Percentiles rank a stretch among this genome's conserved stretches.
These are phyloP conservation scores for Gymnopilus dilepis DNA, from an alignment of 768 basidiomycete species.

Conservation along the genomic window DNA sequence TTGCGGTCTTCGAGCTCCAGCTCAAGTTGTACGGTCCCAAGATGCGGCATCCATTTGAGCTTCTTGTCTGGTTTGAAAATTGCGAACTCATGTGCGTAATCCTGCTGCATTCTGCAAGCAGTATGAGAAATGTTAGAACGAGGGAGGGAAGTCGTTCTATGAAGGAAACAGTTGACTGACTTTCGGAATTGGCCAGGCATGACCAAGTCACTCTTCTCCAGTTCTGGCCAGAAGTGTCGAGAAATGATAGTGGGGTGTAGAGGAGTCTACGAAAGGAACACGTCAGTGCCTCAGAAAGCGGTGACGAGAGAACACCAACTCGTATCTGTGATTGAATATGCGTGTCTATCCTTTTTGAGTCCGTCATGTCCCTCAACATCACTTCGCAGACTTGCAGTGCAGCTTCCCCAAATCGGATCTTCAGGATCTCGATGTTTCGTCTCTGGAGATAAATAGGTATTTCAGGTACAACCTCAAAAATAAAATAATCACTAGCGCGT, in stretches of 20 bases:
- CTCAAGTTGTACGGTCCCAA: constrained; percentile 84
- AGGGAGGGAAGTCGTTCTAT: background rate
- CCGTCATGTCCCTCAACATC: constrained; percentile 97
- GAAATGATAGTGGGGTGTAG: constrained; percentile 93
- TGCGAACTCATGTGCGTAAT: constrained; percentile 77
- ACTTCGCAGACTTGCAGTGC: constrained; percentile 96
- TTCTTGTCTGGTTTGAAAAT: constrained; percentile 92
- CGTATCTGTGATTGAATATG: constrained; percentile 77
- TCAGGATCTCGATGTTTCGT: constrained; percentile 90
- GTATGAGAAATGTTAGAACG: no score
- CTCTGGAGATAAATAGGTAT: constrained; percentile 54
- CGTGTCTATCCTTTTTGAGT: constrained; percentile 89
- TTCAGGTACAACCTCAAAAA: background rate
- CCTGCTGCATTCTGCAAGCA: constrained; percentile 76
- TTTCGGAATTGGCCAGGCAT: constrained; percentile 87
- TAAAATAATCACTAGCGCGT: background rate
- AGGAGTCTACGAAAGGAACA: constrained; percentile 50
- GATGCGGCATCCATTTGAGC: constrained; percentile 86
- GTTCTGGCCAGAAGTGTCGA: constrained; percentile 91
- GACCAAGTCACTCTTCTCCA: constrained; percentile 71
- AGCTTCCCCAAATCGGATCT: constrained; percentile 93
- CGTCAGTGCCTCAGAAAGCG: background rate
- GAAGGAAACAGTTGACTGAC: constrained; percentile 59
- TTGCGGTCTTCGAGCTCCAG: constrained; percentile 84
- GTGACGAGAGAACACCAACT: constrained; percentile 51